phyloP scores from a whole-genome alignment of 1,284 basidiomycete genomes.

The Leccinum solheimii region DNA sequence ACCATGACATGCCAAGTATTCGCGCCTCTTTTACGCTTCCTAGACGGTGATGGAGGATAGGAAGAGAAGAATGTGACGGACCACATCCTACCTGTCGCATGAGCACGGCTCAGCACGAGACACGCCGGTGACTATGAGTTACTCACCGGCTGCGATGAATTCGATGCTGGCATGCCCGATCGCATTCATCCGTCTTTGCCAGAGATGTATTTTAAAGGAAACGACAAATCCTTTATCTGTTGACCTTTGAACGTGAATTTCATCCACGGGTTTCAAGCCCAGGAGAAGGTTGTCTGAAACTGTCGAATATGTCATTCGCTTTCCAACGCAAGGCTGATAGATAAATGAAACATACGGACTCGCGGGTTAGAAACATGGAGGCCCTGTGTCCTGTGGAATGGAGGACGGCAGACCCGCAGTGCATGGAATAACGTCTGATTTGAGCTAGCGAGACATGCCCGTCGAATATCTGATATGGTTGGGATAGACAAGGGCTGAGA shows the following conservation, averaged over 20 bases:
- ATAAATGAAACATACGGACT: constrained; percentile 15
- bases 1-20: constrained; percentile 58
- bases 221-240: constrained; percentile 53
- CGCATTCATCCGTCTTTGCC: constrained; percentile 68
- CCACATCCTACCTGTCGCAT: constrained; percentile 40
- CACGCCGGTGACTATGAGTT: no score
- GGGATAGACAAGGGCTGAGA: constrained; percentile 51
- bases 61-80: constrained; percentile 28
- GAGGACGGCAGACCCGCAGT: constrained; percentile 40
- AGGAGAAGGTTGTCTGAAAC: constrained; percentile 60
- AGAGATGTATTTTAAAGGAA: constrained; percentile 55
- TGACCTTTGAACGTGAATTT: constrained; percentile 50
- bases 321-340: constrained; percentile 30
- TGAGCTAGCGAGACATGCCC: constrained; percentile 62
- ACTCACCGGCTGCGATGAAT: constrained; percentile 58
- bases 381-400: constrained; percentile 25
- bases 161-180: constrained; percentile 54
- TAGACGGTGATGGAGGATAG: not conserved
- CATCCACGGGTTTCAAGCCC: constrained; percentile 52
- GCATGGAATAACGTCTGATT: constrained; percentile 66
- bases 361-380: constrained; percentile 14
- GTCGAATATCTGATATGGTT: constrained; percentile 58
- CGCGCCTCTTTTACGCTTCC: constrained; percentile 21
- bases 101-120: not conserved
- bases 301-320: constrained; percentile 24